phyloP scores from a whole-genome alignment of 129 eudicot genomes.

The Centella asiatica region DNA sequence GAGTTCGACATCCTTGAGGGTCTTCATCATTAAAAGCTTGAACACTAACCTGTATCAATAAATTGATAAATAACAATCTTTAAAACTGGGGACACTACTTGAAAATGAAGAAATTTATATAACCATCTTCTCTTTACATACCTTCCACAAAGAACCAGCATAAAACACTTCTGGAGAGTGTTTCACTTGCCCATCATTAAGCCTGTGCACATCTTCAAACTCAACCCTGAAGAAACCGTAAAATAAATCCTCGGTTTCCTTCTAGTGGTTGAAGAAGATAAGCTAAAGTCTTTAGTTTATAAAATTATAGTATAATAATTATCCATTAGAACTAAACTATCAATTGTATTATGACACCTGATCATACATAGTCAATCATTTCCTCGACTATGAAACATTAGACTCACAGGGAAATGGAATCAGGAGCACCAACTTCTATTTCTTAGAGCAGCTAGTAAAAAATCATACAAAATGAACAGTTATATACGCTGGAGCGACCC shows the following conservation, averaged over 20 bases:
- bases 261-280: constrained; percentile 10
- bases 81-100: background rate
- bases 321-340: too few species aligned
- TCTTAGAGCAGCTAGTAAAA: too few species aligned
- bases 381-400: too few species aligned
- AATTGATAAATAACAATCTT: background rate
- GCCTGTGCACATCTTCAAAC: constrained; percentile 86
- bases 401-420: too few species aligned
- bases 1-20: constrained; percentile 98
- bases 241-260: background rate
- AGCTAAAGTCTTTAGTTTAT: background rate
- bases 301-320: too few species aligned
- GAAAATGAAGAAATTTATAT: constrained; percentile 4
- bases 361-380: too few species aligned
- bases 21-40: constrained; percentile 99
- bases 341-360: too few species aligned
- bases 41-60: constrained; percentile 64
- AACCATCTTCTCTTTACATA: constrained; percentile 17
- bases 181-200: constrained; percentile 94
- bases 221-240: constrained; percentile 56
- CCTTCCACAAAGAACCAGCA: constrained; percentile 99
- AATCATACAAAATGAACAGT: too few species aligned
- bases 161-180: constrained; percentile 95
- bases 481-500: too few species aligned
- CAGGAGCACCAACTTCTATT: too few species aligned